These are phyloP conservation scores for Nicotiana attenuata DNA, from an alignment of 257 asterid genomes.

Conservation along the genomic window DNA sequence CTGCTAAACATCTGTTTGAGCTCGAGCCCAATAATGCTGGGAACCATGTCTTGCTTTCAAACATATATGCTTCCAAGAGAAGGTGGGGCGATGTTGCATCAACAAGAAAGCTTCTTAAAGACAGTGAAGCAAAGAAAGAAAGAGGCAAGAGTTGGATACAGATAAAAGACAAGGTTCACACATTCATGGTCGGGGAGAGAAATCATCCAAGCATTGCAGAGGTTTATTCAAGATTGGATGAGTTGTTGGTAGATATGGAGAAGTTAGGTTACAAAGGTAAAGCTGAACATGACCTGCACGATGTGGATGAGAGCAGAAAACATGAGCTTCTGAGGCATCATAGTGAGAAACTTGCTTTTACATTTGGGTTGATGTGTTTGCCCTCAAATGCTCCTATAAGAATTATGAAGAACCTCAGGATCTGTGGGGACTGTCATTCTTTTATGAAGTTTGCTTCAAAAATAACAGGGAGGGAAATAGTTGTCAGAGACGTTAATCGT, in stretches of 20 bases:
- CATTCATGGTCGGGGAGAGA: constrained; percentile 79
- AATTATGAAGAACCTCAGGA: constrained; percentile 91
- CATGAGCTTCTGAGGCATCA: constrained; percentile 69
- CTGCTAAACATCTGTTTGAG: constrained; percentile 63
- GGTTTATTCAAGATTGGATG: constrained; percentile 54
- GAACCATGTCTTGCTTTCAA: constrained; percentile 75
- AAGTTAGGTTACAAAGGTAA: constrained; percentile 58
- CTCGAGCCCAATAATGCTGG: constrained; percentile 87
- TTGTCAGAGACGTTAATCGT: constrained; percentile 78
- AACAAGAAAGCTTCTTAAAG: constrained; percentile 64
- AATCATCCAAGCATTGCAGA: constrained; percentile 57
- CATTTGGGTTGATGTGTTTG: constrained; percentile 67
- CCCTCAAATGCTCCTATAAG: constrained; percentile 59
- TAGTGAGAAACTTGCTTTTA: constrained; percentile 86
- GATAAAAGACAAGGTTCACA: constrained; percentile 57
- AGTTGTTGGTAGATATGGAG: constrained; percentile 54
- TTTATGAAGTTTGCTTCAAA: constrained; percentile 82
- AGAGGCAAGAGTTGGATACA: constrained; percentile 94
- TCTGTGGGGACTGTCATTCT: constrained; percentile 91
- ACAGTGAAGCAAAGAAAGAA: constrained; percentile 69
- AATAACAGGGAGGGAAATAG: constrained; percentile 49
- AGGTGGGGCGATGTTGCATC: constrained; percentile 77
- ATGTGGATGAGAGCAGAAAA: constrained; percentile 62
- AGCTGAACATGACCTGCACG: constrained; percentile 72
- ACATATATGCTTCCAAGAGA: constrained; percentile 68